phyloP scores from a whole-genome alignment of 2,329 filamentous ascomycete genomes.

The Didymella keratinophila region DNA sequence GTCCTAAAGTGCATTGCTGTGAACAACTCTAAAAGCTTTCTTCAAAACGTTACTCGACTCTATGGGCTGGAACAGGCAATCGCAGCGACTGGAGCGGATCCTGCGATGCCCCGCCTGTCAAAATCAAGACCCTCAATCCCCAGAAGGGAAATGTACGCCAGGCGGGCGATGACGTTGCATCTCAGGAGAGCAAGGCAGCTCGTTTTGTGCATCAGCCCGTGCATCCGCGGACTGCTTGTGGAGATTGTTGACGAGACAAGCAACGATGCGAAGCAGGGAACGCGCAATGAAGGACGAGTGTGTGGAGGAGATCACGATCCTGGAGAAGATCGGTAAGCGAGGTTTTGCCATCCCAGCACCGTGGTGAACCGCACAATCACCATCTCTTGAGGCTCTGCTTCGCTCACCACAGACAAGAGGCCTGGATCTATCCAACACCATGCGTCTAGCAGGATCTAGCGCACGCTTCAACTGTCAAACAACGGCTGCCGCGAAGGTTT shows the following conservation, averaged over 20 bases:
- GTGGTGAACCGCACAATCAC: slow-evolving; percentile 15
- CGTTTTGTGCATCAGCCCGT: slow-evolving; percentile 11
- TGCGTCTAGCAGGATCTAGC: slow-evolving; percentile 3
- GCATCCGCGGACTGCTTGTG: slow-evolving; percentile 17
- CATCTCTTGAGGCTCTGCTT: slow-evolving; percentile 7
- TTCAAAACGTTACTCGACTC: not conserved
- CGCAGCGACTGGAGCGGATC: slow-evolving; percentile 4
- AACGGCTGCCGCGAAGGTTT: slow-evolving; percentile 8
- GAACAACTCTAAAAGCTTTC: not conserved
- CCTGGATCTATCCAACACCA: not conserved
- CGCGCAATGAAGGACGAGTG: slow-evolving; percentile 3
- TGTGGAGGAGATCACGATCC: slow-evolving; percentile 12
- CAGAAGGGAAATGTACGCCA: not conserved
- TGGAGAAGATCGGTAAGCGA: slow-evolving; percentile 27
- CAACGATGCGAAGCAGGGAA: slow-evolving; percentile 22
- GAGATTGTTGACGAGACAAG: slow-evolving; percentile 2
- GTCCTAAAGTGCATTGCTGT: not conserved
- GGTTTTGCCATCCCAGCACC: slow-evolving; percentile 16
- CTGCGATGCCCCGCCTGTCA: not conserved
- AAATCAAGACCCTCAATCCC: not conserved
- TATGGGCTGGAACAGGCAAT: slow-evolving; percentile 2
- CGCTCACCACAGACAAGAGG: not conserved
- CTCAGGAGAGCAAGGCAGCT: slow-evolving; percentile 6
- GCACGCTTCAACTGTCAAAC: slow-evolving; percentile 2
- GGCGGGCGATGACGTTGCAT: not conserved